These are phyloP conservation scores for Coemansia sp. DNA, from an alignment of 192 early-diverging fungal genomes.

Conservation along the genomic window DNA sequence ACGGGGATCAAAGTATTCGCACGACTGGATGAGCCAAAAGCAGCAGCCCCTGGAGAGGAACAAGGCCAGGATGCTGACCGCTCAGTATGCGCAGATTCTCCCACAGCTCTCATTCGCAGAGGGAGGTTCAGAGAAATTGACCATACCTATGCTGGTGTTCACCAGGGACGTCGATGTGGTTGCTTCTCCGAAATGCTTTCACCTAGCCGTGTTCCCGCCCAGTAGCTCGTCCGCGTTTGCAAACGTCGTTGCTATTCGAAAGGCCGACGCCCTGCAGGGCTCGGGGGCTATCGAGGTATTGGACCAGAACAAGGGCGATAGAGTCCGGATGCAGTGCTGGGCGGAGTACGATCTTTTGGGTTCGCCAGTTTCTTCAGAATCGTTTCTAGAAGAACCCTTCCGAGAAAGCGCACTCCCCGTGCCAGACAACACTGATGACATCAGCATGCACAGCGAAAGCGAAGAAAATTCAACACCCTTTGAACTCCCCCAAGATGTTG, in stretches of 20 bases:
- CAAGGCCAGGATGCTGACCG: slow-evolving; percentile 36
- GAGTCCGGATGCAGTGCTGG: slow-evolving; percentile 28
- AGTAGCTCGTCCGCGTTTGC: slow-evolving; percentile 30
- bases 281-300: slow-evolving; percentile 1
- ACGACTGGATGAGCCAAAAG: slow-evolving; percentile 33
- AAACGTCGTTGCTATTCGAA: slow-evolving; percentile 31
- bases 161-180: slow-evolving; percentile 17
- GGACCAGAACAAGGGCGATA: slow-evolving; percentile 6
- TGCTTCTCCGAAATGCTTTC: slow-evolving; percentile 20
- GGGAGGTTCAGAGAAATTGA: background rate
- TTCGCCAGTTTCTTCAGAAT: slow-evolving; percentile 19
- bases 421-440: background rate
- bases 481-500: background rate
- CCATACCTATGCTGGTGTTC: slow-evolving; percentile 46
- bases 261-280: background rate
- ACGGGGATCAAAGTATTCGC: slow-evolving; percentile 14
- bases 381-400: background rate
- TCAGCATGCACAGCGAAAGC: slow-evolving; percentile 8
- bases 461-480: background rate
- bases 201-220: slow-evolving; percentile 31
- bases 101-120: slow-evolving; percentile 17
- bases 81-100: slow-evolving; percentile 54
- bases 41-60: slow-evolving; percentile 38
- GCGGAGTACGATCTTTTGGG: slow-evolving; percentile 50
- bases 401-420: background rate